Percentiles rank a stretch among this genome's conserved stretches.
Conservation (phyloP, 1,284 basidiomycete species). For the Sutorius eximius region DNA sequence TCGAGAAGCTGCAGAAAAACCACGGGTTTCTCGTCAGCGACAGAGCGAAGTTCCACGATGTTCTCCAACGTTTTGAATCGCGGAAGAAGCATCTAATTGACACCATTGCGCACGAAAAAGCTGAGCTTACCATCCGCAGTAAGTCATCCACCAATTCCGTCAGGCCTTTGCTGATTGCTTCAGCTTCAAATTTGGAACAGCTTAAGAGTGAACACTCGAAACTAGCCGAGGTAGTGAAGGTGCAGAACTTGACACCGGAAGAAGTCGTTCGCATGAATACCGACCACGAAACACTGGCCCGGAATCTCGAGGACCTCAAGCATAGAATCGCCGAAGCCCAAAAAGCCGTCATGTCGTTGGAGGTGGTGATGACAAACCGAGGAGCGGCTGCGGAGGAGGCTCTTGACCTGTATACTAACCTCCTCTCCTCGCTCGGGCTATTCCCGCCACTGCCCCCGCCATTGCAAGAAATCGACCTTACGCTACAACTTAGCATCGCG, state of each 20-base stretch:
- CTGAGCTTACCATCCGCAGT: slow-evolving; percentile 58
- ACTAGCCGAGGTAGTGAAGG: slow-evolving; percentile 66
- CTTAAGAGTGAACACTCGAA: slow-evolving; percentile 63
- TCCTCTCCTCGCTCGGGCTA: slow-evolving; percentile 71
- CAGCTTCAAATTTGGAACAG: slow-evolving; percentile 59
- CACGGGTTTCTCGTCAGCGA: slow-evolving; percentile 61
- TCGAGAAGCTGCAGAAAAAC: slow-evolving; percentile 57
- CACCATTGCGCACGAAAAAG: slow-evolving; percentile 61
- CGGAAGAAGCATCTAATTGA: slow-evolving; percentile 63
- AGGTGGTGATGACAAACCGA: slow-evolving; percentile 76
- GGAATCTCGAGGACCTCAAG: slow-evolving; percentile 72
- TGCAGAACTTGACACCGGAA: slow-evolving; percentile 82
- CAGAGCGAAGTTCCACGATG: slow-evolving; percentile 68
- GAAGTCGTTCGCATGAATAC: slow-evolving; percentile 86
- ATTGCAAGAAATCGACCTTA: slow-evolving; percentile 66
- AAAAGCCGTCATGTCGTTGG: slow-evolving; percentile 67
- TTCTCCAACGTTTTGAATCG: slow-evolving; percentile 60
- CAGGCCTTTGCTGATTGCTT: slow-evolving; percentile 1
- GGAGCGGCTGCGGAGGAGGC: slow-evolving; percentile 78
- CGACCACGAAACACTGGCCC: slow-evolving; percentile 73
- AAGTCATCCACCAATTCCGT: slow-evolving; percentile 12
- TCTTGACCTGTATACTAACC: slow-evolving; percentile 69
- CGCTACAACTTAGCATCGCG: slow-evolving; percentile 74
- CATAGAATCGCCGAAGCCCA: slow-evolving; percentile 72
- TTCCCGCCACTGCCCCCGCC: slow-evolving; percentile 70